phyloP scores from a whole-genome alignment of 768 basidiomycete species.

The Clavaria fumosa region DNA sequence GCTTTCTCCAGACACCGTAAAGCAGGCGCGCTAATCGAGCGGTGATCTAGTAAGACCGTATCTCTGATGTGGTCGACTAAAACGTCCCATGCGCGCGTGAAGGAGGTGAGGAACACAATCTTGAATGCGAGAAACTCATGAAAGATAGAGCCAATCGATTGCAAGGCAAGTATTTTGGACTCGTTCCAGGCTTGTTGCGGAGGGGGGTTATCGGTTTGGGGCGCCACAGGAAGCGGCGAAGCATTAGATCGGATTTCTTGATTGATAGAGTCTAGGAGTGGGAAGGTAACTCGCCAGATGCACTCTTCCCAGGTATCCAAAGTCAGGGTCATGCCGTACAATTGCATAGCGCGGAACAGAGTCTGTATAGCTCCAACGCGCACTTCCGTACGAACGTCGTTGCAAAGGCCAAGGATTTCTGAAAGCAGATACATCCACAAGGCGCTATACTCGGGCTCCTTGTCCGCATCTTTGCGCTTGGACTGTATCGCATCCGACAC shows the following conservation, averaged over 20 bases:
- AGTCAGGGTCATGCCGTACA: conserved; percentile 81
- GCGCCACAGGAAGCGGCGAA: conserved; percentile 7
- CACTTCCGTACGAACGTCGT: conserved; percentile 74
- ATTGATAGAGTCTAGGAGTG: conserved; percentile 60
- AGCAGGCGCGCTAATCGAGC: conserved; percentile 66
- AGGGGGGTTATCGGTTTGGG: no score
- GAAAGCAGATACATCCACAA: conserved; percentile 90
- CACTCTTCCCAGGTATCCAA: conserved; percentile 79
- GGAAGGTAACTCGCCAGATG: conserved; percentile 84
- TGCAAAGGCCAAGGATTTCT: conserved; percentile 70
- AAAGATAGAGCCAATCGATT: conserved; percentile 74
- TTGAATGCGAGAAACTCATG: conserved; percentile 61
- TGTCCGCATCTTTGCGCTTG: conserved; percentile 47
- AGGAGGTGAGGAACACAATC: conserved; percentile 59
- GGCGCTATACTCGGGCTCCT: conserved; percentile 60
- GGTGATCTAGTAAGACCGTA: conserved; percentile 50
- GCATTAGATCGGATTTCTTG: conserved; percentile 29
- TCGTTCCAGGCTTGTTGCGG: conserved; percentile 81
- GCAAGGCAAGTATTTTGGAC: conserved; percentile 71
- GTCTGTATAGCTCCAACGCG: conserved; percentile 92
- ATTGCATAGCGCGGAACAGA: conserved; percentile 81
- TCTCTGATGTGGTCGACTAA: conserved; percentile 63
- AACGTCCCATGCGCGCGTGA: conserved; percentile 54
- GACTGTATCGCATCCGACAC: conserved; percentile 91
- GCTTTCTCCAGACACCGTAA: conserved; percentile 73